Conservation (phyloP, 345 rosid genomes). For the Acer negundo region DNA sequence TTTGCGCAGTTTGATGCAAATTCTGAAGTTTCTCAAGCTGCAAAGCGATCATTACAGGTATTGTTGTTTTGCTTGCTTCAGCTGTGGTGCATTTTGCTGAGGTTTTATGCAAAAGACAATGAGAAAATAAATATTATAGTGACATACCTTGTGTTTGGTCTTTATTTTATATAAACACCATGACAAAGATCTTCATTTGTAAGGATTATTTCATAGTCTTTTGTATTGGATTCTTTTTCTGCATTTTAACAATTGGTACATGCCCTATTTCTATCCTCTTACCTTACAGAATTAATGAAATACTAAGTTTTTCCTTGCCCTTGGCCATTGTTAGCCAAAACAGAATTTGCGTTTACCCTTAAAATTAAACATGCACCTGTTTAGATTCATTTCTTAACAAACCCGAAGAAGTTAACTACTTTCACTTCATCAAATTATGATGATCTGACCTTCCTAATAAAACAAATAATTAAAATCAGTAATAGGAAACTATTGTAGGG, state of each 20-base stretch:
- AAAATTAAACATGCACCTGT: not conserved
- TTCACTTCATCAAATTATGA: not conserved
- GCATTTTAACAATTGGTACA: not conserved
- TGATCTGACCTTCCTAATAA: not conserved
- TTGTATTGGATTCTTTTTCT: not conserved
- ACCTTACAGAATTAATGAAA: not conserved
- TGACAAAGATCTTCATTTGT: not conserved
- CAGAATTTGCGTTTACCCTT: not conserved
- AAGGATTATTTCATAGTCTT: not conserved
- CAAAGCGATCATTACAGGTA: conserved; percentile 90
- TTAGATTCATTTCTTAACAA: not conserved
- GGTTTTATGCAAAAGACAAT: not conserved
- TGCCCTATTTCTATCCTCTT: not conserved
- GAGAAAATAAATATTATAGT: not conserved
- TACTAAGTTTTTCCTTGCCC: not conserved
- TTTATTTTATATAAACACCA: not conserved
- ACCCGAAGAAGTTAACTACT: not conserved
- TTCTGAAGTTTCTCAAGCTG: conserved; percentile 87
- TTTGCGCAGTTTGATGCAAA: conserved; percentile 88
- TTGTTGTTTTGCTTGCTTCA: conserved; percentile 18
- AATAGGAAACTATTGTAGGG: not conserved
- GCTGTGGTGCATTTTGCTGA: conserved; percentile 3
- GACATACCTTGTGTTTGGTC: not conserved
- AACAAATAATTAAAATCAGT: not conserved
- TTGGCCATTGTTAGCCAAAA: not conserved